Percentiles rank a stretch among this genome's conserved stretches.
phyloP scores from a whole-genome alignment of 2,329 filamentous ascomycete species.

The Phialophora expanda region DNA sequence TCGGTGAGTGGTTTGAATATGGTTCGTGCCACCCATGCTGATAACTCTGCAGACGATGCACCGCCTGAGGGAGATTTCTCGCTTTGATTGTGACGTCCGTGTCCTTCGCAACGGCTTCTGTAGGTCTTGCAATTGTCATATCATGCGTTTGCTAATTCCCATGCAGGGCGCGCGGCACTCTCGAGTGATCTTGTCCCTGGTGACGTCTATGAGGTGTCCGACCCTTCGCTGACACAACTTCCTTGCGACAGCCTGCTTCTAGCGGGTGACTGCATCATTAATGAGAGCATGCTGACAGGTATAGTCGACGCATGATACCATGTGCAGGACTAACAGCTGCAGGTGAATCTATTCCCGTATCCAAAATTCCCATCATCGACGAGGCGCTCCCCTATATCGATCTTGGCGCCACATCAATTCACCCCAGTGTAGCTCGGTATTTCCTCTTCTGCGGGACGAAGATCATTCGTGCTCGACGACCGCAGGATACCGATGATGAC shows the following conservation, averaged over 20 bases:
- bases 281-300: slow-evolving; percentile 97
- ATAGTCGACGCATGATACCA: slow-evolving; percentile 28
- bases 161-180: slow-evolving; percentile 76
- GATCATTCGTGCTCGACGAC: slow-evolving; percentile 85
- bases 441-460: slow-evolving; percentile 96
- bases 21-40: slow-evolving; percentile 30
- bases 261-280: slow-evolving; percentile 95
- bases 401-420: slow-evolving; percentile 78
- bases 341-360: slow-evolving; percentile 95
- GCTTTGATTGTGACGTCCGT: slow-evolving; percentile 92
- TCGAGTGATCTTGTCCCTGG: slow-evolving; percentile 91
- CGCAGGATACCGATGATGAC: slow-evolving; percentile 82
- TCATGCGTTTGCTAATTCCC: slow-evolving; percentile 2
- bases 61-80: slow-evolving; percentile 85
- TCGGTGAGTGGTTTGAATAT: slow-evolving; percentile 61
- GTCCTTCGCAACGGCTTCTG: slow-evolving; percentile 95
- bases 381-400: slow-evolving; percentile 78
- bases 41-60: slow-evolving; percentile 72
- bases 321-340: slow-evolving; percentile 11
- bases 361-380: slow-evolving; percentile 83
- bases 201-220: slow-evolving; percentile 95
- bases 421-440: slow-evolving; percentile 81
- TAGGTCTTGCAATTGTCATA: slow-evolving; percentile 49
- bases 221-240: slow-evolving; percentile 84
- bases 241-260: slow-evolving; percentile 91